Percentiles rank a stretch among this genome's conserved stretches.
These are phyloP conservation scores for Microstegium vimineum DNA, from an alignment of 176 grass and related monocot genomes.

Conservation along the genomic window DNA sequence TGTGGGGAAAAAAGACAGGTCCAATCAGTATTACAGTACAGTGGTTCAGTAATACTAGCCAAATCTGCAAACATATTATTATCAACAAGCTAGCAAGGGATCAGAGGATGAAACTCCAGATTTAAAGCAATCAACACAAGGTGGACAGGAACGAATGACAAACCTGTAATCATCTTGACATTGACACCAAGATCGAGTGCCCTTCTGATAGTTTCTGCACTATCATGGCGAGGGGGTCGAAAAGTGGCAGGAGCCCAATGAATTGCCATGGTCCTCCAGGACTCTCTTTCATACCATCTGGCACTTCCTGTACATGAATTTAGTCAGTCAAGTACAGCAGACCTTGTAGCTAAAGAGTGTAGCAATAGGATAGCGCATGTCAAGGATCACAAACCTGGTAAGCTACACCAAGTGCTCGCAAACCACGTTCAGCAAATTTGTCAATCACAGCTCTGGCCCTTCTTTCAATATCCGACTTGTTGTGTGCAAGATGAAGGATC, in stretches of 20 bases:
- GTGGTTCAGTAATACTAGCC: not conserved
- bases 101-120: not conserved
- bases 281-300: conserved; percentile 83
- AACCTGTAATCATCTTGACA: conserved; percentile 95
- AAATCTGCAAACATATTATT: not conserved
- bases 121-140: not conserved
- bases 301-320: conserved; percentile 60
- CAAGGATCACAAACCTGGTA: conserved; percentile 54
- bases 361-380: not conserved
- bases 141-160: not conserved
- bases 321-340: conserved; percentile 13
- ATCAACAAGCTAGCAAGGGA: not conserved
- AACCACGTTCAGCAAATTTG: conserved; percentile 83
- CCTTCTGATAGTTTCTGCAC: conserved; percentile 85
- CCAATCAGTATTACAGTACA: not conserved
- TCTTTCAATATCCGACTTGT: conserved; percentile 74
- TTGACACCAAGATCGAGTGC: conserved; percentile 85
- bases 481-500: conserved; percentile 87
- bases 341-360: not conserved
- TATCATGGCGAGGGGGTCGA: conserved; percentile 93
- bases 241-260: conserved; percentile 82
- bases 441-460: conserved; percentile 78
- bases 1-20: conserved; percentile 12
- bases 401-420: conserved; percentile 80
- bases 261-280: conserved; percentile 81